These are phyloP conservation scores for Sesbania bispinosa DNA, from an alignment of 306 rosid genomes.

Conservation along the genomic window DNA sequence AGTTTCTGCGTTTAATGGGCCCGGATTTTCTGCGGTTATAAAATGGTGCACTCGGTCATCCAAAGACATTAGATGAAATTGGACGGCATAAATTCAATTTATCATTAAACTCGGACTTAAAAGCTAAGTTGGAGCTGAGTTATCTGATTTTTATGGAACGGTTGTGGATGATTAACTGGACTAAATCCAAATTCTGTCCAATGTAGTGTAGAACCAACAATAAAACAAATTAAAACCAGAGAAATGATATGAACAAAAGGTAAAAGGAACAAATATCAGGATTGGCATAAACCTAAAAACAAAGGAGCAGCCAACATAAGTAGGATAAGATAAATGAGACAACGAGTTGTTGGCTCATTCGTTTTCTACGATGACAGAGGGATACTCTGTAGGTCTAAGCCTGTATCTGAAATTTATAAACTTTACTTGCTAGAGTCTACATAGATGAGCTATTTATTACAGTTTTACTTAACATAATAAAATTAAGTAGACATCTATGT, in stretches of 20 bases:
- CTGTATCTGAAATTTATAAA: conserved; percentile 14
- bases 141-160: no score
- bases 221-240: no score
- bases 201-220: not conserved
- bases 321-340: conserved; percentile 38
- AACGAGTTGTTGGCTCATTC: conserved; percentile 64
- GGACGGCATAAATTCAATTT: no score
- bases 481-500: conserved; percentile 6
- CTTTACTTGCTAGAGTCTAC: conserved; percentile 19
- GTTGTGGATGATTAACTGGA: no score
- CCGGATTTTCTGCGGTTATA: no score
- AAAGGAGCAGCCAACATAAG: not conserved
- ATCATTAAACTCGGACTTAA: no score
- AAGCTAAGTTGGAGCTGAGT: no score
- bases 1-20: not conserved
- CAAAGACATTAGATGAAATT: no score
- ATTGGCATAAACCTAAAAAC: not conserved
- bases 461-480: conserved; percentile 5
- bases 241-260: not conserved
- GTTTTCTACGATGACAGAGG: conserved; percentile 16
- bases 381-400: conserved; percentile 13
- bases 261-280: not conserved
- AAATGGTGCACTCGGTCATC: no score
- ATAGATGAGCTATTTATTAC: conserved; percentile 12
- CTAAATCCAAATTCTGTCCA: no score